Base-by-base conservation (phyloP, 495 filamentous ascomycete species). In the Hypoxylon crocopeplum region DNA sequence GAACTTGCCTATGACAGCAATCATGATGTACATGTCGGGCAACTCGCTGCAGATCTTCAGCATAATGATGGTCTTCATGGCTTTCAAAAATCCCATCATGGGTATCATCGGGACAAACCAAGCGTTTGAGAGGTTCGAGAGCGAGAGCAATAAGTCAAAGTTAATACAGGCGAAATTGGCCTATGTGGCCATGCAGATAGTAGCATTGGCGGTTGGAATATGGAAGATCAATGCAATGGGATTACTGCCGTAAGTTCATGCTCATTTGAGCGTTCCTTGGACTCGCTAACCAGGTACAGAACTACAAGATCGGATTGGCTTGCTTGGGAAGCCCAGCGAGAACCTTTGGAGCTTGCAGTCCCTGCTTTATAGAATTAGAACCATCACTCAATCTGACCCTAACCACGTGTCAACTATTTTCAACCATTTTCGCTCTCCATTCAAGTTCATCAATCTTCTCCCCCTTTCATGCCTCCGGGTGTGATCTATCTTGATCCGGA, bases 11-110 rank as follows among this genome's bases (percentile, higher is more conserved):
- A 98, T 98, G 94, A 97, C 95, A 54, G 92, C 85, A 38, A 92
- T 99, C 75, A 96, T 97, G 88, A 98, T 98, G 93, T 99, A 99
- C 82, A 98, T 99, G 95, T 96, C 94, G 54, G 94, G 94, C 67
- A 98, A 97, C 77, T 91, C 89, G 51, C 86, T 99, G 20, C 94
- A 99, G 76, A 97, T 99, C 59, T 99, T 99, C 81, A 92, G 87
- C 75, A 97, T 99, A 71, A 97, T 98, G 92, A 98, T 98, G 94
- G 92, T 97, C 6, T 92, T 90, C 63, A 97, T 97, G 90, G 84
- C 96, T 37, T 99, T 99, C 84, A 97, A 97, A 79, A 93, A 88
- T 58, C 94, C 94, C 11, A 84, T 98, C 49, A 84, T 90, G 75
- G 94, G 92, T 38, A 77, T 99, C 37, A 70, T 96, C 37, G 80